Base-by-base conservation (phyloP, 2,329 filamentous ascomycete species). In the Neonectria ditissima region DNA sequence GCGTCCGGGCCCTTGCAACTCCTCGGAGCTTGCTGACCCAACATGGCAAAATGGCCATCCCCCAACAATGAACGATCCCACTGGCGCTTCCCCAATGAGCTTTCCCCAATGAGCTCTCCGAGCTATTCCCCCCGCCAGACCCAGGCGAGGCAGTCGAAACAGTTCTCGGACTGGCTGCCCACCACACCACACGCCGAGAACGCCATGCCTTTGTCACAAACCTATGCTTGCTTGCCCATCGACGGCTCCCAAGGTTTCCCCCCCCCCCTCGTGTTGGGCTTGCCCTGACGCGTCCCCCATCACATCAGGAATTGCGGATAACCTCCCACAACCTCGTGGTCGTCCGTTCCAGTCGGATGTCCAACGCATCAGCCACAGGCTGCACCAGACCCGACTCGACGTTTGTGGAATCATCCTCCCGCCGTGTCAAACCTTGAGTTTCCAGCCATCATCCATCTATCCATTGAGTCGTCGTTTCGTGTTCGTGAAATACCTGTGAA, bases 11-110 rank as follows among this genome's bases (percentile, higher is more conserved):
- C 55, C 55, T 55, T 53, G 48, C 55, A 55, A 44, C 55, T 47
- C n/a, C 43, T 51, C 61, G 55, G 61, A 50, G 34, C 44, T 50
- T n/a, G 50, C 26, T 50, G 43, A 43, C 61, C 55, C 61, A 59
- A 59, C 61, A 59, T 55, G 55, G 61, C 61, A 50, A 63, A 37
- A 59, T 45, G 43, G 51, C 50, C 58, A 37, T 48, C 48, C 50
- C 60, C 61, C 55, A 63, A 63, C 61, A 54, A 45, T 45, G 52
- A 28, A 16, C 22, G 28, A 34, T 53, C 14, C 32, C 45, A 48
- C 16, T 41, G 18, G 37, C 8, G 4, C 37, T 30, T 13, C 26
- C 45, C 45, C 44, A 26, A 47, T 41, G 37, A 41, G n/a, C 37
- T 20, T n/a, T 39, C n/a, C 37, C 37, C n/a, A 18, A 39, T 18